phyloP scores from a whole-genome alignment of 139 green algal genomes.

The Parachlorella kessleri region DNA sequence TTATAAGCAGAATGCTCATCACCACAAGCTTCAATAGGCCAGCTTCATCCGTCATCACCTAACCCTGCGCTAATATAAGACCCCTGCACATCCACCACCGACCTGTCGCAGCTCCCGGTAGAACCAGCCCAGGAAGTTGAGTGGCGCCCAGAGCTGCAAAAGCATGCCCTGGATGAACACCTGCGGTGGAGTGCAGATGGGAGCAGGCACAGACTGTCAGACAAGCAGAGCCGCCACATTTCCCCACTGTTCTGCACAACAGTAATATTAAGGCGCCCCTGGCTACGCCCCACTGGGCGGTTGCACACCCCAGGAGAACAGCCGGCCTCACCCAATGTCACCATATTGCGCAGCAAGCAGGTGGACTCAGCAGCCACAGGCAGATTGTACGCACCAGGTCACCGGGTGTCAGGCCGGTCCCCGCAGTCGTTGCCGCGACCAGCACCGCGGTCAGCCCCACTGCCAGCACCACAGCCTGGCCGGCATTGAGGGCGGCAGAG shows the following conservation, averaged over 20 bases:
- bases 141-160: conserved; percentile 93
- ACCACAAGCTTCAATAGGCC: too few species aligned
- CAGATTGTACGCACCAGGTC: conserved; percentile 59
- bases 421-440: conserved; percentile 19
- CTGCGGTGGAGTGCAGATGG: too few species aligned
- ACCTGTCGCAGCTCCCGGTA: conserved; percentile 85
- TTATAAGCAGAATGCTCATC: too few species aligned
- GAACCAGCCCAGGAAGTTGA: conserved; percentile 93
- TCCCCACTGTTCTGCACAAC: too few species aligned
- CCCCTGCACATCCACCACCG: background rate
- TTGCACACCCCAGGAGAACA: too few species aligned
- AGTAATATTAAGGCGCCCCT: too few species aligned
- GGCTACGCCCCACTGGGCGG: too few species aligned
- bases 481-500: conserved; percentile 85
- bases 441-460: conserved; percentile 75
- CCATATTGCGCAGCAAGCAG: too few species aligned
- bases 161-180: conserved; percentile 91
- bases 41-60: too few species aligned
- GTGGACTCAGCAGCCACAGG: background rate
- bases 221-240: too few species aligned
- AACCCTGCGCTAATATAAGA: too few species aligned
- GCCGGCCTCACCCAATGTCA: too few species aligned
- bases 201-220: background rate
- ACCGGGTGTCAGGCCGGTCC: conserved; percentile 47
- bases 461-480: conserved; percentile 86